phyloP scores from a whole-genome alignment of 2,329 filamentous ascomycete species.

The Proliferodiscus dingleyae region DNA sequence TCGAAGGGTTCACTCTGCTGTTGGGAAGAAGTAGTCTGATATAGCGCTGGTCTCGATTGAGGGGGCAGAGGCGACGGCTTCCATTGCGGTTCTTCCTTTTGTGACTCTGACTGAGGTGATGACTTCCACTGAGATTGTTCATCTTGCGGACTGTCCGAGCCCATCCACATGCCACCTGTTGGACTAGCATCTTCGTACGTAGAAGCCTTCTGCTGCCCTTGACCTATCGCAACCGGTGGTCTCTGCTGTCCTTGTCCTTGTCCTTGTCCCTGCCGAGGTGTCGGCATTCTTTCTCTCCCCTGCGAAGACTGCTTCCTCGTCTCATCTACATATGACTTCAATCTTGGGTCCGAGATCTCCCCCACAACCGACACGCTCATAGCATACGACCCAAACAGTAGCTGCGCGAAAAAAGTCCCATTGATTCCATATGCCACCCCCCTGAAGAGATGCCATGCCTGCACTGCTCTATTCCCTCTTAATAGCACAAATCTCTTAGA shows the following conservation, averaged over 20 bases:
- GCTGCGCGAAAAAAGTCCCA: slow-evolving; percentile 15
- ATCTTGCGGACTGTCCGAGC: neutral
- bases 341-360: slow-evolving; percentile 23
- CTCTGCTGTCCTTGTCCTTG: slow-evolving; percentile 6
- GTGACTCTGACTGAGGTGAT: too few relatives aligned
- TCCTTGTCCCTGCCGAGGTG: too few relatives aligned
- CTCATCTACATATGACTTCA: slow-evolving; percentile 19
- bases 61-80: slow-evolving; percentile 1
- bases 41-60: slow-evolving; percentile 2
- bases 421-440: slow-evolving; percentile 19
- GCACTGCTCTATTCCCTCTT: slow-evolving; percentile 13
- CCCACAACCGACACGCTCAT: slow-evolving; percentile 22
- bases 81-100: neutral
- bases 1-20: slow-evolving; percentile 17
- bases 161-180: slow-evolving; percentile 21
- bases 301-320: slow-evolving; percentile 7
- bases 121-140: too few relatives aligned
- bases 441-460: slow-evolving; percentile 24
- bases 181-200: slow-evolving; percentile 27
- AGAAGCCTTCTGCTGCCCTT: neutral
- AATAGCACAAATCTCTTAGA: slow-evolving; percentile 7
- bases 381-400: slow-evolving; percentile 25
- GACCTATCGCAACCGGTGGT: neutral
- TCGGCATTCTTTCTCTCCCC: slow-evolving; percentile 6
- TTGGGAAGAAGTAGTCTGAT: slow-evolving; percentile 6